Conservation (phyloP, 257 asterid genomes). For the Nicotiana sylvestris region DNA sequence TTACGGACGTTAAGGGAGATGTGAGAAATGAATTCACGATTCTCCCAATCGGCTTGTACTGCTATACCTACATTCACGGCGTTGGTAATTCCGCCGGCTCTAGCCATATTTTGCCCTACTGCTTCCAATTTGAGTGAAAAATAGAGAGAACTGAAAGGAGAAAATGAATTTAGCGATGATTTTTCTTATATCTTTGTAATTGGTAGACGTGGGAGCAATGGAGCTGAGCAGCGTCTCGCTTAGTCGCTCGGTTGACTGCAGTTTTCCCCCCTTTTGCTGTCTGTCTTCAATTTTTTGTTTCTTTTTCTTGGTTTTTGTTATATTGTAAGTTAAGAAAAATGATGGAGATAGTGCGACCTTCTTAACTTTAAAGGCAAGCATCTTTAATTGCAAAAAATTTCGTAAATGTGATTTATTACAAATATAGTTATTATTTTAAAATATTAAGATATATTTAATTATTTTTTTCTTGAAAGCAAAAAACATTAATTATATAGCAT, state of each 20-base stretch:
- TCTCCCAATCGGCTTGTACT: conserved; percentile 99
- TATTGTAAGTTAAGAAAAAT: not conserved
- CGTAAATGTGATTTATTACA: no score
- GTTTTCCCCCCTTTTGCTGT: not conserved
- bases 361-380: not conserved
- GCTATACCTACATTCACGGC: conserved; percentile 96
- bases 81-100: conserved; percentile 87
- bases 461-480: no score
- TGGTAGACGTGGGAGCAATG: no score
- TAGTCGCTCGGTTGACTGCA: no score
- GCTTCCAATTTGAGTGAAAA: not conserved
- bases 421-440: no score
- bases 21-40: conserved; percentile 83
- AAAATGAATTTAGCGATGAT: not conserved
- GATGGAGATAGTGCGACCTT: not conserved
- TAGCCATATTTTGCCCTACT: conserved; percentile 43
- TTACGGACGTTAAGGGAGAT: conserved; percentile 88
- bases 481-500: no score
- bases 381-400: no score
- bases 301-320: not conserved
- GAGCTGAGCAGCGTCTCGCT: no score
- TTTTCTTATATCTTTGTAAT: not conserved
- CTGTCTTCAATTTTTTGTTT: not conserved
- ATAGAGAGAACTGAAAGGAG: not conserved
- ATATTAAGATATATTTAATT: no score